Conservation (phyloP, 1,284 basidiomycete genomes). For the Bondarzewia mesenterica region DNA sequence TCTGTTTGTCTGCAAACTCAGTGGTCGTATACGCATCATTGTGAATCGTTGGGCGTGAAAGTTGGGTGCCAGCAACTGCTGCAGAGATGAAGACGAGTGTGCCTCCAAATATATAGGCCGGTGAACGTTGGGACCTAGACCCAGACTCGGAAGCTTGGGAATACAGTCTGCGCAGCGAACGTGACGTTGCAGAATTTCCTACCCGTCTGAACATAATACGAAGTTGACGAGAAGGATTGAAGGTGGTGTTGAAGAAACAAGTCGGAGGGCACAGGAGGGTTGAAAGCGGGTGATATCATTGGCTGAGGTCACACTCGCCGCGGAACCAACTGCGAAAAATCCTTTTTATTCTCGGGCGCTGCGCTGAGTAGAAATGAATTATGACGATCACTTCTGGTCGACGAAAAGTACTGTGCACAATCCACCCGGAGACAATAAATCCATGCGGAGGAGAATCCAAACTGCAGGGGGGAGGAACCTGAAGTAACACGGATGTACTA, state of each 20-base stretch:
- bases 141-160: conserved; percentile 1
- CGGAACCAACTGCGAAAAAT: no score
- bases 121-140: background rate
- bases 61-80: conserved; percentile 13
- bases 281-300: background rate
- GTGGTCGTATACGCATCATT: conserved; percentile 19
- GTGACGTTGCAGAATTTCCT: background rate
- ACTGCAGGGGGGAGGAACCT: no score
- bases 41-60: conserved; percentile 13
- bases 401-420: no score
- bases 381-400: no score
- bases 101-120: conserved; percentile 2
- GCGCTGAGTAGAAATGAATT: no score
- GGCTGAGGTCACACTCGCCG: no score
- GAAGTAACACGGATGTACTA: no score
- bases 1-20: background rate
- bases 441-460: no score
- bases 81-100: conserved; percentile 14
- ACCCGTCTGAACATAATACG: background rate
- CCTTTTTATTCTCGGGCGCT: no score
- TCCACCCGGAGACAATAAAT: no score
- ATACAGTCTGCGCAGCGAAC: conserved; percentile 5
- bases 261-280: no score
- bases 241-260: no score
- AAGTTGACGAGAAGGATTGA: background rate